Evolutionary conservation across 768 basidiomycete genomes (phyloP), one percentile per base, ranked within the genome.

Genomic region (Serendipita sp.): DNA sequence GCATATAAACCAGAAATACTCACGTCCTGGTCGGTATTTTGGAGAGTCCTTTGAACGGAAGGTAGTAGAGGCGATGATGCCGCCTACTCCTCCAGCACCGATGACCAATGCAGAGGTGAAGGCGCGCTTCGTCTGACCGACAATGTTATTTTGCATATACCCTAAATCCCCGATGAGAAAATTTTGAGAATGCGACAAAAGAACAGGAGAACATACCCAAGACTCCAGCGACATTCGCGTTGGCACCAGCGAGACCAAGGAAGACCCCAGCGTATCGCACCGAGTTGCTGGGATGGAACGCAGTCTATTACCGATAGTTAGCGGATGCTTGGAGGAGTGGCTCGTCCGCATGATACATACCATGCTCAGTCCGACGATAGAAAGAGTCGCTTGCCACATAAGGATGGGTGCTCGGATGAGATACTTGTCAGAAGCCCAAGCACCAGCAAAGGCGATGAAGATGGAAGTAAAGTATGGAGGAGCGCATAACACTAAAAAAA

Each of bases 361-460:
- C 64, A 66, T 65, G 31, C 66, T 64, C 29, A 66, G 64, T 36
- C 71, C 71, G 18, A 69, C 45, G 36, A 71, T 65, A 11, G 62
- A 64, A 15, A 71, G 65, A 10, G 66, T n/a, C 29, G 67, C 66
- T 31, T 68, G 66, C 40, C 64, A 44, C 23, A 64, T 63, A 48
- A 72, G 69, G 55, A 71, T 71, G 16, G 67, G 67, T 1, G 66
- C 71, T 37, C 71, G 71, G 16, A 64, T 58, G 29, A 66, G 64
- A 33, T 63, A n/a, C 64, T 68, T 68, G 64, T 71, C 71, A 15
- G 66, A 64, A 45, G 64, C 29, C 40, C 66, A 44, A 31, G 69
- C 69, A 62, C 67, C 60, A 48, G 64, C 64, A 27, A 69, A 66
- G 36, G 68, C 69, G 64, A 66, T 66, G 64, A 70, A 64, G 53